Conservation (phyloP, 768 basidiomycete species). For the Tephrocybe sp. region DNA sequence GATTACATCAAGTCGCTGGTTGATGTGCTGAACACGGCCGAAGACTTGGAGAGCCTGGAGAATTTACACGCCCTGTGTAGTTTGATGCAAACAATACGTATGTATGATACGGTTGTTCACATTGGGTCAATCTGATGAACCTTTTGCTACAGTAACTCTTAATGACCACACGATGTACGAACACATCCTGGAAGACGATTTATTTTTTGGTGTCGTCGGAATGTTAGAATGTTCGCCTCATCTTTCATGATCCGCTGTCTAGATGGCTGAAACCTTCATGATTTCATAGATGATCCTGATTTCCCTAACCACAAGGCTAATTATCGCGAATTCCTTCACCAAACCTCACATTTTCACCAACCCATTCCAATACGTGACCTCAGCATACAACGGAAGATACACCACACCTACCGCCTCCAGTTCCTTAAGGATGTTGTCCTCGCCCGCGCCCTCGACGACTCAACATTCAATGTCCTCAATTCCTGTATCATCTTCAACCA, state of each 20-base stretch:
- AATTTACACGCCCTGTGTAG: constrained; percentile 90
- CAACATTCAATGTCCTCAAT: constrained; percentile 95
- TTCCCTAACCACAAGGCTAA: constrained; percentile 96
- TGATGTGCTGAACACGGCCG: constrained; percentile 82
- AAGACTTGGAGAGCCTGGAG: constrained; percentile 89
- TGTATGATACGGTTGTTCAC: constrained; percentile 14
- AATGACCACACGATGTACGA: constrained; percentile 96
- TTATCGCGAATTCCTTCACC: constrained; percentile 89
- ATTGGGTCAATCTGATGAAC: constrained; percentile 6
- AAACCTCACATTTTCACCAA: constrained; percentile 84
- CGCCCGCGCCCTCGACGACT: constrained; percentile 91
- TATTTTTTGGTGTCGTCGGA: constrained; percentile 91
- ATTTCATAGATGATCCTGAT: constrained; percentile 84
- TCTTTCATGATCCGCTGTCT: constrained; percentile 8
- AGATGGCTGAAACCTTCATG: constrained; percentile 4
- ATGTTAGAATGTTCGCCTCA: constrained; percentile 91
- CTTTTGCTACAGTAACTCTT: constrained; percentile 67
- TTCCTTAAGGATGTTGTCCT: constrained; percentile 99
- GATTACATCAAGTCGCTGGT: constrained; percentile 88
- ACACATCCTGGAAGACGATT: constrained; percentile 89
- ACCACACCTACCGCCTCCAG: constrained; percentile 95
- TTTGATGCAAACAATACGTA: constrained; percentile 94
- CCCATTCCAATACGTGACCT: constrained; percentile 82
- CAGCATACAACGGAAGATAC: constrained; percentile 81
- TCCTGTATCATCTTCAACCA: constrained; percentile 99